phyloP scores from a whole-genome alignment of 371 early-diverging fungal genomes.

The Apophysomyces trapeziformis region DNA sequence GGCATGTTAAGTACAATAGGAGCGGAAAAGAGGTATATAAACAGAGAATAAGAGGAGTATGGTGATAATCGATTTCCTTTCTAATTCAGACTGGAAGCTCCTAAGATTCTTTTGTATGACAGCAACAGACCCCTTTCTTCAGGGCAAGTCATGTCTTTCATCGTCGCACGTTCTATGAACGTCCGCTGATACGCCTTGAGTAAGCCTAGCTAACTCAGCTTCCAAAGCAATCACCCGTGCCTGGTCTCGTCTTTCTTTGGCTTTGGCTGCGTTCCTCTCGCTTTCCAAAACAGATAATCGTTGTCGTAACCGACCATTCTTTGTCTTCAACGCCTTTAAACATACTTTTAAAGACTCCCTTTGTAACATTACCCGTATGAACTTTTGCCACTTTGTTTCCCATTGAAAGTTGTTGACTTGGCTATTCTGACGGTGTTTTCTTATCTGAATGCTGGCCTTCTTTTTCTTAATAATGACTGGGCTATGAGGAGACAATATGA shows the following conservation, averaged over 20 bases:
- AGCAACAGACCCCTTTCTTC: not conserved
- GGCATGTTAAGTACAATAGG: slow-evolving; percentile 10
- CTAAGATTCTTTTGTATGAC: slow-evolving; percentile 5
- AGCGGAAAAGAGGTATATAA: slow-evolving; percentile 14
- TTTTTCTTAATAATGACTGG: not conserved
- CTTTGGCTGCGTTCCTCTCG: slow-evolving; percentile 54
- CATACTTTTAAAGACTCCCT: not conserved
- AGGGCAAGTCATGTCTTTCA: not conserved
- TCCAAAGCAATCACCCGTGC: slow-evolving; percentile 67
- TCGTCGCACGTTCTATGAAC: slow-evolving; percentile 3
- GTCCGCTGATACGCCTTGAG: slow-evolving; percentile 25
- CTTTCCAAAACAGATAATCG: slow-evolving; percentile 53
- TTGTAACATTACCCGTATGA: not conserved
- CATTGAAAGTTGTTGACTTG: not conserved
- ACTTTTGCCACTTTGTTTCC: not conserved
- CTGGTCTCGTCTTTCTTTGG: slow-evolving; percentile 63
- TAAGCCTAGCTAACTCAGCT: slow-evolving; percentile 62
- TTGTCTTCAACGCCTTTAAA: not conserved
- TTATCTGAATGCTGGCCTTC: not conserved
- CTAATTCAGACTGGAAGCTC: not conserved
- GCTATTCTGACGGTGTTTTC: not conserved
- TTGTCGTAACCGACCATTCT: slow-evolving; percentile 2
- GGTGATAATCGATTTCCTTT: not conserved
- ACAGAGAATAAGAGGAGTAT: slow-evolving; percentile 7
- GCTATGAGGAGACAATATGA: not conserved